Base-by-base conservation (phyloP, 768 basidiomycete genomes). In the Phaeotremella fagi region DNA sequence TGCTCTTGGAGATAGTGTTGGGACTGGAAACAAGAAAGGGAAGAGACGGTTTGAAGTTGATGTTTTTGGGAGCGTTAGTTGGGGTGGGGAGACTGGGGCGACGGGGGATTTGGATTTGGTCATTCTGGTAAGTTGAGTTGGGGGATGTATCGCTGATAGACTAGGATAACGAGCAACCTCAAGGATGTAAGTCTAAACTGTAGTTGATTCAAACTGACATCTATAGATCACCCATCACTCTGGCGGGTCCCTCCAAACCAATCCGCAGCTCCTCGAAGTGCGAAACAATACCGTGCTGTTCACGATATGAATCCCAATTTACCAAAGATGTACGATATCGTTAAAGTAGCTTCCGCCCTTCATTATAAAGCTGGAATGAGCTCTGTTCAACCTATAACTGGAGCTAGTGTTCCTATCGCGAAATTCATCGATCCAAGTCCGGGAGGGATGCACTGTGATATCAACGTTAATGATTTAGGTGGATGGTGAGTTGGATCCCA, bases 401-500 rank as follows among this genome's bases (percentile, higher is more conserved):
- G 22, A 12, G 72, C 72, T 7, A 60, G 38, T 33, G 64, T 63
- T 1, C 72, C 72, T 6, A 74, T 74, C 36, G 63, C 64, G 48
- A 71, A 71, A 45, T 74, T 71, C 56, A 56, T 51, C 26, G 66
- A 65, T 38, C 51, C 53, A 1, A 25, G 33, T 3, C 37, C 54
- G 18, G 50, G 54, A 14, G 24, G 47, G 11, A 26, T 55, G 45
- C 45, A 55, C 14, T 59, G 66, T 22, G 71, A 74, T 48, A 54
- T 74, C 50, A 74, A 74, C 38, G 60, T 66, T 25, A 74, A 74
- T 42, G 72, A 74, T 55, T 60, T 74, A 12, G 65, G 68, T 2
- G 68, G 68, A 48, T 70, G 68, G 68, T 69, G 22, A 56, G 67
- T 55, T 14, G 20, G n/a, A 15, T 12, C 45, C 12, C 3, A 5